Percentiles rank a stretch among this genome's conserved stretches.
These are phyloP conservation scores for Penicillium pulvis DNA, from an alignment of 495 filamentous ascomycete species.

Conservation along the genomic window DNA sequence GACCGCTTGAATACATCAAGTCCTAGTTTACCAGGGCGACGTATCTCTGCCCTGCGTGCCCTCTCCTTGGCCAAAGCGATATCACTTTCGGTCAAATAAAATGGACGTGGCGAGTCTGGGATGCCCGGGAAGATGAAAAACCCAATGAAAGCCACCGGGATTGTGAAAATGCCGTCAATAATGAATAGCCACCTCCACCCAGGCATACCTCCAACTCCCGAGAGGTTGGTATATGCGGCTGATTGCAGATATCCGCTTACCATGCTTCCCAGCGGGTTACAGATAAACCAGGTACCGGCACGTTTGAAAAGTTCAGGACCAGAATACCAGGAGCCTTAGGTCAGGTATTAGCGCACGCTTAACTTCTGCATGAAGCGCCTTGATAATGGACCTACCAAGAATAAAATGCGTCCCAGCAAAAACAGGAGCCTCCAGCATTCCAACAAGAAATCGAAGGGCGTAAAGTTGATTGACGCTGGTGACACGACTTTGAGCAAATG, in stretches of 20 bases:
- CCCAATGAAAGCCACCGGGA: conserved; percentile 48
- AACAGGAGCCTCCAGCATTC: conserved; percentile 43
- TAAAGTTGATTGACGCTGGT: conserved; percentile 42
- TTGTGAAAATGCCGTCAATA: conserved; percentile 52
- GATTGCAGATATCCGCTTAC: conserved; percentile 48
- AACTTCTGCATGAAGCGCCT: not conserved
- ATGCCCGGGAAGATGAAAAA: conserved; percentile 51
- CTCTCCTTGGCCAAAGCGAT: conserved; percentile 42
- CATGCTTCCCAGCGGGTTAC: conserved; percentile 39
- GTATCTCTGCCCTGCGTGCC: conserved; percentile 26
- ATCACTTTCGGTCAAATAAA: conserved; percentile 41
- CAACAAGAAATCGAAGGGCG: conserved; percentile 57
- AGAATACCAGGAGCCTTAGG: conserved; percentile 42
- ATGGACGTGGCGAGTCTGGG: conserved; percentile 45
- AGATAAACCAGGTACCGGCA: conserved; percentile 41
- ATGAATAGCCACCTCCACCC: conserved; percentile 54
- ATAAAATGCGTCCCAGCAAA: conserved; percentile 48
- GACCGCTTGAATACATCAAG: conserved; percentile 46
- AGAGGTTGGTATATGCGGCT: conserved; percentile 48
- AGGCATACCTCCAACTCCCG: conserved; percentile 46
- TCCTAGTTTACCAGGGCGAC: conserved; percentile 37
- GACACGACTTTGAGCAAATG: conserved; percentile 40
- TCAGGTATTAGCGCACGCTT: not conserved
- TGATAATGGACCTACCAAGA: conserved; percentile 24
- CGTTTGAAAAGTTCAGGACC: conserved; percentile 43